Evolutionary conservation across 306 rosid genomes (phyloP).

Genomic region (Citrullus amarus): DNA sequence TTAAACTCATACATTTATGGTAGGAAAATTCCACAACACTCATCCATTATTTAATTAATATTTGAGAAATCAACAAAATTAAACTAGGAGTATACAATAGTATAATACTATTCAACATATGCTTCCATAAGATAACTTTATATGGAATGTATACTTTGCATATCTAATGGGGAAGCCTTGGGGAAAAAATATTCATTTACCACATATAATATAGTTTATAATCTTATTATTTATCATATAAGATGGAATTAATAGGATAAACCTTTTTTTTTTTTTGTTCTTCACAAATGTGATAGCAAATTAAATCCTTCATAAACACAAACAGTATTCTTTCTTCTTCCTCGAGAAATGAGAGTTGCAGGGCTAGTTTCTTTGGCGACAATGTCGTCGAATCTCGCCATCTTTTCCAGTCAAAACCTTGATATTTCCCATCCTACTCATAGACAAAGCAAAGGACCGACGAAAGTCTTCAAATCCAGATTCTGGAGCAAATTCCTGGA

Average conservation of each 20-base stretch:
- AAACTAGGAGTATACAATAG: no score
- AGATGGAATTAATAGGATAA: neutral
- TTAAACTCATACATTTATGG: no score
- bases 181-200: no score
- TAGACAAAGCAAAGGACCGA: constrained; percentile 45
- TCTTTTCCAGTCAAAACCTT: constrained; percentile 49
- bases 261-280: neutral
- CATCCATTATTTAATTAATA: no score
- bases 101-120: no score
- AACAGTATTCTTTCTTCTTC: neutral
- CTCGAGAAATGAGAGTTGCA: neutral
- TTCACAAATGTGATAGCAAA: neutral
- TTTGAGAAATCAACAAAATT: no score
- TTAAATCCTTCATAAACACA: neutral
- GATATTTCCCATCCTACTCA: constrained; percentile 54
- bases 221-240: neutral
- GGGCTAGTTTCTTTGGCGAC: constrained; percentile 32
- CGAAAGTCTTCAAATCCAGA: constrained; percentile 51
- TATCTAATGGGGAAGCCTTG: no score
- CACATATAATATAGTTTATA: no score
- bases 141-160: no score
- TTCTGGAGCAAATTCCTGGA: constrained; percentile 32
- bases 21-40: no score
- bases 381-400: constrained; percentile 58
- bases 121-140: no score